These are phyloP conservation scores for Beauveria pseudobassiana DNA, from an alignment of 2,329 filamentous ascomycete genomes.

Conservation along the genomic window DNA sequence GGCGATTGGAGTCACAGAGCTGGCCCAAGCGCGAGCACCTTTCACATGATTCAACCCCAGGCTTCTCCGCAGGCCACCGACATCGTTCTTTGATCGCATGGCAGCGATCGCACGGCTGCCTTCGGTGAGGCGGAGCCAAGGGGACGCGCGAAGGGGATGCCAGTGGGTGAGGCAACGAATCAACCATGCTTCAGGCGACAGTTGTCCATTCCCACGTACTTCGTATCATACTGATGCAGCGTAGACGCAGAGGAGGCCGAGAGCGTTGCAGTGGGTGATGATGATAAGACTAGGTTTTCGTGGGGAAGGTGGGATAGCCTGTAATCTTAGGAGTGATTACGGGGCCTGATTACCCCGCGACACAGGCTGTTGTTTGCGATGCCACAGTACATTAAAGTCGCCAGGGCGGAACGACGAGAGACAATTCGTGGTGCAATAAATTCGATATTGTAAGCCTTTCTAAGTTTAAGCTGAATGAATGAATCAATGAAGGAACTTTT, in stretches of 20 bases:
- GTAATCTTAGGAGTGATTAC: background rate
- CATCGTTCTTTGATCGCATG: conserved; percentile 12
- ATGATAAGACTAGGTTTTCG: background rate
- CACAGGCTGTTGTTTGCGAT: too few species aligned
- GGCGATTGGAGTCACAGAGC: background rate
- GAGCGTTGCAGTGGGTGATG: background rate
- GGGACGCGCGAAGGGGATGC: background rate
- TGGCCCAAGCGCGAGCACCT: conserved; percentile 6
- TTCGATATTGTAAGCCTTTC: too few species aligned
- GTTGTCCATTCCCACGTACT: background rate
- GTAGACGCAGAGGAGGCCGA: background rate
- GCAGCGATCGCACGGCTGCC: conserved; percentile 9
- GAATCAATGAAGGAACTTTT: too few species aligned
- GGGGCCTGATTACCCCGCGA: too few species aligned
- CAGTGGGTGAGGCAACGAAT: background rate
- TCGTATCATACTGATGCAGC: background rate
- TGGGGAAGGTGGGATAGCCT: background rate
- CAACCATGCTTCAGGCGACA: background rate
- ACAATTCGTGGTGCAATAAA: too few species aligned
- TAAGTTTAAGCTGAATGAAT: too few species aligned
- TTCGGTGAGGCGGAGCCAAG: background rate
- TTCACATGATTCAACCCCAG: background rate
- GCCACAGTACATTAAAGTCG: too few species aligned
- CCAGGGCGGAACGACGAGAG: too few species aligned
- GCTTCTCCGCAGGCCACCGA: background rate